A percentile compares a stretch with the other conserved stretches of the same genome.
phyloP scores from a whole-genome alignment of 2,329 filamentous ascomycete genomes.

The Escovopsis sp. region DNA sequence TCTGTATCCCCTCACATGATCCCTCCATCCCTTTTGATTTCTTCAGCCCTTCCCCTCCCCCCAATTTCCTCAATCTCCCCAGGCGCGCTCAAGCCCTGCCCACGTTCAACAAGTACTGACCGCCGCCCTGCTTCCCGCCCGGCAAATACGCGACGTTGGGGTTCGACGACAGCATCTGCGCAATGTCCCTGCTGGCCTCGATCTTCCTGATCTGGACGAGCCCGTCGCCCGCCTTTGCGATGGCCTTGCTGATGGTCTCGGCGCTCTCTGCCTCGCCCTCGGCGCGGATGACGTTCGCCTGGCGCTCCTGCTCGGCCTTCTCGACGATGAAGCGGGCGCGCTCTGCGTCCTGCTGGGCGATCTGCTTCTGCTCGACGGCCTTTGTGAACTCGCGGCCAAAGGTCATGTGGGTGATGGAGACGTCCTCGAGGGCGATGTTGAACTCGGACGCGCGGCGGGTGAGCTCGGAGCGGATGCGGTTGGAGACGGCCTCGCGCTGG shows the following conservation, averaged over 20 bases:
- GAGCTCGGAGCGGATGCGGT: constrained; percentile 85
- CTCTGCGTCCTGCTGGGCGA: constrained; percentile 97
- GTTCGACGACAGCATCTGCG: constrained; percentile 73
- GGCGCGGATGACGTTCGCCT: constrained; percentile 94
- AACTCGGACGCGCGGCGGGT: constrained; percentile 89
- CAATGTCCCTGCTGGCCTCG: constrained; percentile 92
- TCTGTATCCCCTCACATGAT: constrained; percentile 4
- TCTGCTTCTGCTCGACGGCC: constrained; percentile 99
- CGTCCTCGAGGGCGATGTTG: constrained; percentile 97
- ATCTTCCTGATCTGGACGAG: constrained; percentile 94
- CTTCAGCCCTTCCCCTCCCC: neutral
- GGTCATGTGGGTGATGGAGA: constrained; percentile 99
- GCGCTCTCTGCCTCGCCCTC: constrained; percentile 97
- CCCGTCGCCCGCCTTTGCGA: constrained; percentile 85
- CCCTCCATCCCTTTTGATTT: constrained; percentile 6
- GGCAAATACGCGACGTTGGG: constrained; percentile 90
- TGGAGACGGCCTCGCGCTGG: constrained; percentile 89
- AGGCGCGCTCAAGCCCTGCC: constrained; percentile 21
- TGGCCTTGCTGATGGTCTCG: constrained; percentile 86
- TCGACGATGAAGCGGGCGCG: constrained; percentile 96
- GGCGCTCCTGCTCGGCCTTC: constrained; percentile 94
- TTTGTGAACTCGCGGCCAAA: constrained; percentile 98
- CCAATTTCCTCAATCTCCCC: neutral
- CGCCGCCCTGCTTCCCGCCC: constrained; percentile 50
- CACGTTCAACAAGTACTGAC: constrained; percentile 40